phyloP scores from a whole-genome alignment of 2,329 filamentous ascomycete genomes.

The Neopestalotiopsis clavispora region DNA sequence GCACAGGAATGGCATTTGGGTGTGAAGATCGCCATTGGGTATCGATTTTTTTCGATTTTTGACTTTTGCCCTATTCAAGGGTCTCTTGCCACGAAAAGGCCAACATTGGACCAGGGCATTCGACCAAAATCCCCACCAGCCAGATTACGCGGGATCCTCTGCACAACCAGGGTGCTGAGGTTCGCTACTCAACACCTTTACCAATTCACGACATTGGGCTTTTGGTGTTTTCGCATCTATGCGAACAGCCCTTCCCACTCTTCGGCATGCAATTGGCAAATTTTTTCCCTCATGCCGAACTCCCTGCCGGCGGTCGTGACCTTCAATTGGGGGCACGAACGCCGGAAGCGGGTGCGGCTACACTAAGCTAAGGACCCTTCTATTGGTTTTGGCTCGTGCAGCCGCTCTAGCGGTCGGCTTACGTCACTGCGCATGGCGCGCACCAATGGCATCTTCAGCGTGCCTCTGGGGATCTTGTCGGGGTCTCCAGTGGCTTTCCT shows the following conservation, averaged over 20 bases:
- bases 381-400: slow-evolving; percentile 2
- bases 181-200: background rate
- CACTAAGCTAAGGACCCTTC: background rate
- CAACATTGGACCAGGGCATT: background rate
- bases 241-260: background rate
- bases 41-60: background rate
- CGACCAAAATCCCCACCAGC: background rate
- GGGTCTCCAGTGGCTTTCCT: background rate
- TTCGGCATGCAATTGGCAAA: background rate
- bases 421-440: slow-evolving; percentile 1
- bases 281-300: background rate
- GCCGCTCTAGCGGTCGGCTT: background rate
- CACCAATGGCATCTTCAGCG: background rate
- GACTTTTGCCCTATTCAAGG: background rate
- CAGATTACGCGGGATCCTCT: background rate
- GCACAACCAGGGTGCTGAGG: background rate
- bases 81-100: background rate
- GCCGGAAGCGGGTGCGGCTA: background rate
- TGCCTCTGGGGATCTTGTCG: background rate
- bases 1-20: background rate
- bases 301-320: background rate
- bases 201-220: background rate
- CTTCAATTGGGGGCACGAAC: background rate
- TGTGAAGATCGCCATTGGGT: slow-evolving; percentile 2
- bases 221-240: background rate